Evolutionary conservation across 2,329 filamentous ascomycete genomes (phyloP), one percentile per base, ranked within the genome.

Genomic region (Chrysosporium keratinophilum): DNA sequence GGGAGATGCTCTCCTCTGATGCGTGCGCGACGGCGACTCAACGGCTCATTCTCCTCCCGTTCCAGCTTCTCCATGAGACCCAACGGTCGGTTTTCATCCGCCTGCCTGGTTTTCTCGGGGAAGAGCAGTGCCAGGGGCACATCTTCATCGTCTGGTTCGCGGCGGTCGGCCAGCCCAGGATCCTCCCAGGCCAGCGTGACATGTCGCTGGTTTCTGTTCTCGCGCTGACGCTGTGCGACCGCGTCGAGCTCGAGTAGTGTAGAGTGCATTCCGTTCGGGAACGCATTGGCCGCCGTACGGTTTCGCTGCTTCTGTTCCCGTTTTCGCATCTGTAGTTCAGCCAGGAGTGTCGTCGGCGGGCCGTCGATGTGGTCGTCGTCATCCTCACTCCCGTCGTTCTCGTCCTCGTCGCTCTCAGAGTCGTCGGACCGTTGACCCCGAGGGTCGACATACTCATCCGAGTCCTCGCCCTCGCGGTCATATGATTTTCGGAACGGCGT

Each of bases 201-300:
- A 55, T 84, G 86, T 64, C 86, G 87, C 54, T 79, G 78, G 62
- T 84, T 79, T 37, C 91, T 81, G 28, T 85, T 78, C 59, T 84
- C 82, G 61, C 83, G 84, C 66, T 95, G 87, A 20, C 89, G 79
- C 68, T 96, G 87, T 19, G 88, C 87, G 28, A 96, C 88, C 0
- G 88, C 86, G 64, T 98, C 91, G 60, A 97, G 79, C 65, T 98
- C 83, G 1, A 98, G 76, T 3, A 98, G 76, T 0, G 93, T 98
- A 12, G 87, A 87, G 59, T 93, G 88, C 78, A 95, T 84, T n/a
- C 88, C 90, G 52, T 85, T 83, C 17, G 85, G 84, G 60, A 76
- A 78, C 0, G 77, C 72, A 12, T 77, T 80, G 33, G 79, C 76
- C 19, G 83, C 77, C 12, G 85, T 85, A 19, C 83, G 80, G 31